Evolutionary conservation across 2,329 filamentous ascomycete genomes (phyloP), one percentile per base, ranked within the genome.

Genomic region (Aspergillus pseudotamarii): DNA sequence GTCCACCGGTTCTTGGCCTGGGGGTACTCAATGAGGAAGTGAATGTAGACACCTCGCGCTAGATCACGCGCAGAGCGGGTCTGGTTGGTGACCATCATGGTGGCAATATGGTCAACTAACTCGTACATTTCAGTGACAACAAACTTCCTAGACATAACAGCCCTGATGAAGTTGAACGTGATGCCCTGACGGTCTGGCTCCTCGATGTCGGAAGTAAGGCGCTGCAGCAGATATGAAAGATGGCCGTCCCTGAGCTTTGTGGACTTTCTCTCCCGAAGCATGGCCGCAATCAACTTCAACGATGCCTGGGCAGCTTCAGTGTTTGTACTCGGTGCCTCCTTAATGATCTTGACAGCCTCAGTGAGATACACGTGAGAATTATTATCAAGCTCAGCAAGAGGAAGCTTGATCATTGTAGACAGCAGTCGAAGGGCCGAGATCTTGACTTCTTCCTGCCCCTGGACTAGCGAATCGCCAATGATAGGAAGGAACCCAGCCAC

Each of bases 61-160:
- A 96, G 83, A 75, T 97, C 93, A 58, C 95, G 88, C 2, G 94
- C 94, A 67, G 91, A 89, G 69, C 91, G 91, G 69, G 96, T 94
- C 66, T 97, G 92, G 74, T 98, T 98, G 51, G 91, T 97, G 61
- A 99, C 91, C 94, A 98, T 98, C 76, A 97, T 91, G 4, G 87
- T 89, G 54, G 93, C 92, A 34, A 96, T 90, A 71, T 93, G 89
- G 75, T 99, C 95, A 66, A 97, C 86, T 10, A 91, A 90, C 73
- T 98, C 94, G 74, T 99, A 99, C 34, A 99, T 89, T 48, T 91
- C 86, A 0, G 94, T 90, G 9, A 96, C 93, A 71, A 97, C 86
- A 50, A 98, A 84, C 74, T 91, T 94, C 21, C 94, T 88, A 59
- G 92, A 90, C 73, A 99, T 86, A 30, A 98, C 89, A 0, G 93